These are phyloP conservation scores for Noccaea bulbosa DNA, from an alignment of 345 rosid genomes.

Conservation along the genomic window DNA sequence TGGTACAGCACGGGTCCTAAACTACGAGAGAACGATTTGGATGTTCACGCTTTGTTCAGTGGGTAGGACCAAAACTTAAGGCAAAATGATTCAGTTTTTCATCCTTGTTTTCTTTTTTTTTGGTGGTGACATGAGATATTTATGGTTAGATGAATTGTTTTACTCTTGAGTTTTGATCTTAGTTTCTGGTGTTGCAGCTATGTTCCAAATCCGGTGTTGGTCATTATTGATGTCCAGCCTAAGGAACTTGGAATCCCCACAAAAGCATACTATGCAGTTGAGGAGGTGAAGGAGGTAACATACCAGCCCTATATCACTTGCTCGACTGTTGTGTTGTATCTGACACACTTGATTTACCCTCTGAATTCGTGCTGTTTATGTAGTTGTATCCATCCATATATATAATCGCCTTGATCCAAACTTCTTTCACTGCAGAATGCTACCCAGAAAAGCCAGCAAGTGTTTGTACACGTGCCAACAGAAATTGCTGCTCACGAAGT, in stretches of 20 bases:
- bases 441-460: constrained; percentile 89
- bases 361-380: neutral
- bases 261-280: constrained; percentile 80
- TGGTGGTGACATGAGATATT: constrained; percentile 2
- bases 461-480: constrained; percentile 75
- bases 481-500: constrained; percentile 91
- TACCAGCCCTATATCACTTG: neutral
- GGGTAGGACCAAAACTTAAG: constrained; percentile 48
- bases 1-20: constrained; percentile 98
- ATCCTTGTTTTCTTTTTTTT: too few species aligned
- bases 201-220: constrained; percentile 86
- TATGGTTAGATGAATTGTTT: neutral
- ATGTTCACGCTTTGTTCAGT: constrained; percentile 72
- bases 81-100: neutral
- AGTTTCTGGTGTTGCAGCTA: constrained; percentile 55
- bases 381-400: neutral
- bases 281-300: constrained; percentile 57
- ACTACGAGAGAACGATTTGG: constrained; percentile 86
- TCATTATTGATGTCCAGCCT: constrained; percentile 88
- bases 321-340: constrained; percentile 5
- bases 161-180: neutral
- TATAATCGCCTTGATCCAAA: neutral
- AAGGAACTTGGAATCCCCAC: constrained; percentile 87
- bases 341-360: neutral
- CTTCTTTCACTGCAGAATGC: constrained; percentile 59